Conservation (phyloP, 192 early-diverging fungal species). For the Umbelopsis ramanniana region DNA sequence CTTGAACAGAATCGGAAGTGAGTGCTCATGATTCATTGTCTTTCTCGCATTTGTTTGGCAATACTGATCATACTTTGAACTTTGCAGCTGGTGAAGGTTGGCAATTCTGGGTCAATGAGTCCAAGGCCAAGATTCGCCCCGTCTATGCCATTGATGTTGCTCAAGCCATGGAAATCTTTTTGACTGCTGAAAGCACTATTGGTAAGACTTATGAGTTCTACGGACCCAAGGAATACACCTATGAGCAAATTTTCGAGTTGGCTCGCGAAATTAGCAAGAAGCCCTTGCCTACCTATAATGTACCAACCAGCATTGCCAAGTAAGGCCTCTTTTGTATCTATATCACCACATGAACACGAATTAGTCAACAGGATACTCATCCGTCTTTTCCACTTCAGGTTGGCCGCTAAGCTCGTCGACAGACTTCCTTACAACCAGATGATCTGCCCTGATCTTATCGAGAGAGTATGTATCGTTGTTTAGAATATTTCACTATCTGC, state of each 20-base stretch:
- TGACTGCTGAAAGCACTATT: conserved; percentile 70
- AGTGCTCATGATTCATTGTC: conserved; percentile 19
- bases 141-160: conserved; percentile 89
- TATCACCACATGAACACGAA: conserved; percentile 5
- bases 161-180: conserved; percentile 74
- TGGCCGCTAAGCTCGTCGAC: conserved; percentile 65
- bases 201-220: conserved; percentile 92
- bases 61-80: conserved; percentile 10
- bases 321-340: conserved; percentile 3
- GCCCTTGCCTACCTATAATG: conserved; percentile 45
- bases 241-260: conserved; percentile 73
- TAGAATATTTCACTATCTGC: conserved; percentile 13
- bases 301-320: conserved; percentile 79
- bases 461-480: conserved; percentile 55
- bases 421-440: conserved; percentile 77
- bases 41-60: background rate
- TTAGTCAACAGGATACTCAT: background rate
- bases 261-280: conserved; percentile 63
- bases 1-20: conserved; percentile 84
- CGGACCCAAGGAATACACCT: conserved; percentile 79
- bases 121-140: conserved; percentile 70
- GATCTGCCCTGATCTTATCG: conserved; percentile 83
- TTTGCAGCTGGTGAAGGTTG: conserved; percentile 41
- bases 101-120: conserved; percentile 70
- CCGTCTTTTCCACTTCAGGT: conserved; percentile 10